A percentile compares a stretch with the other conserved stretches of the same genome.
These are phyloP conservation scores for Colletotrichum caudatum DNA, from an alignment of 2,329 filamentous ascomycete species.

Conservation along the genomic window DNA sequence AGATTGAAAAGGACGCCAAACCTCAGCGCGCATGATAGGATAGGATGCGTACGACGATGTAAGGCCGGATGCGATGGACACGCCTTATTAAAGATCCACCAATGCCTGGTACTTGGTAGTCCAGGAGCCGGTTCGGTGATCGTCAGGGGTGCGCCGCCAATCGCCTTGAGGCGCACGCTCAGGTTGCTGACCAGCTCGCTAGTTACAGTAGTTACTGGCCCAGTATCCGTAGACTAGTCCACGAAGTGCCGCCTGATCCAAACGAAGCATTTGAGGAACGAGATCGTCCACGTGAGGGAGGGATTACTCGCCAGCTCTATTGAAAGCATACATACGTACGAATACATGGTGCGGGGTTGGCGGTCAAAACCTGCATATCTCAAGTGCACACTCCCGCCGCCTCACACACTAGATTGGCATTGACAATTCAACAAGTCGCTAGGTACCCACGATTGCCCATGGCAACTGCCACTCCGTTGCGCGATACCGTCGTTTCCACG, in stretches of 20 bases:
- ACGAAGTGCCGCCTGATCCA: neutral
- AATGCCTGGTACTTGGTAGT: neutral
- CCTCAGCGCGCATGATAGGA: neutral
- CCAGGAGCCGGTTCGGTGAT: conserved; percentile 6
- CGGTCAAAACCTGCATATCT: neutral
- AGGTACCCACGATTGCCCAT: neutral
- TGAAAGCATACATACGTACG: too few relatives aligned
- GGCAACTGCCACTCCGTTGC: neutral
- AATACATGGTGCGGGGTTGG: neutral
- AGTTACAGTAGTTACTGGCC: neutral
- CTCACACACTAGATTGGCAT: neutral
- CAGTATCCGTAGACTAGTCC: neutral
- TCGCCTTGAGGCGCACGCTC: conserved; percentile 13
- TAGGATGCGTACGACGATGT: neutral
- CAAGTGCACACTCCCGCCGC: neutral
- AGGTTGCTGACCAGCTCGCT: neutral
- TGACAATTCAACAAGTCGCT: neutral
- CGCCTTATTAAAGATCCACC: neutral
- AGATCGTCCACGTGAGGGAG: neutral
- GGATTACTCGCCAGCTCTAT: neutral
- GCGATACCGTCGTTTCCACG: neutral
- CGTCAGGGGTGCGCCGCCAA: conserved; percentile 24
- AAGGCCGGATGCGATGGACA: neutral
- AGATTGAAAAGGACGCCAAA: neutral
- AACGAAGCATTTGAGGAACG: neutral